Conservation (phyloP, 2,329 filamentous ascomycete species). For the Blastomyces parvus region DNA sequence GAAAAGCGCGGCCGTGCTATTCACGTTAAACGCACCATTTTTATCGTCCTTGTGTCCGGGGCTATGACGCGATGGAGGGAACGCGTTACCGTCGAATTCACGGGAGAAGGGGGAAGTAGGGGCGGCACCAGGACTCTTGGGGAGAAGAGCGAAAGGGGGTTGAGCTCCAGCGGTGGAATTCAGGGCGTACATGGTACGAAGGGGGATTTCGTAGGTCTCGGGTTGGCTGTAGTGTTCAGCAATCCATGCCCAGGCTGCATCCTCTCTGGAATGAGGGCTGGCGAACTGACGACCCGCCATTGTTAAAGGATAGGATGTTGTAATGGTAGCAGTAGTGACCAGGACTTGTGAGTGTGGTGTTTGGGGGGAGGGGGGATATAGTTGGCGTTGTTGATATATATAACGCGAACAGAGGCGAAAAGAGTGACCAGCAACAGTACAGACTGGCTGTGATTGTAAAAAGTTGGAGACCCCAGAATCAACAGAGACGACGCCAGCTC, state of each 20-base stretch:
- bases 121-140: slow-evolving; percentile 19
- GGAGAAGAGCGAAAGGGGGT: slow-evolving; percentile 19
- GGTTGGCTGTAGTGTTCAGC: slow-evolving; percentile 54
- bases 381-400: not conserved
- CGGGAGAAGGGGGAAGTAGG: slow-evolving; percentile 27
- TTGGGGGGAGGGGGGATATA: not conserved
- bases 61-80: slow-evolving; percentile 19
- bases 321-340: not conserved
- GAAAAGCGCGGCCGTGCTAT: slow-evolving; percentile 35
- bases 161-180: slow-evolving; percentile 48
- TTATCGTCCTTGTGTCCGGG: slow-evolving; percentile 20
- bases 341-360: not conserved
- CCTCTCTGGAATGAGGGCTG: slow-evolving; percentile 20
- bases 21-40: slow-evolving; percentile 17
- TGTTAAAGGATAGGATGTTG: not conserved
- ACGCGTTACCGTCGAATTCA: slow-evolving; percentile 29
- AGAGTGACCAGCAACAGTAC: not conserved
- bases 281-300: slow-evolving; percentile 6
- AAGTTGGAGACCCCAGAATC: not conserved
- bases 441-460: not conserved
- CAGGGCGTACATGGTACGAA: slow-evolving; percentile 58
- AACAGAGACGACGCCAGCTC: slow-evolving; percentile 1
- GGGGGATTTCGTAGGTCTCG: slow-evolving; percentile 54
- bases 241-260: slow-evolving; percentile 43
- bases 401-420: not conserved